A percentile compares a stretch with the other conserved stretches of the same genome.
Evolutionary conservation across 306 rosid species (phyloP).

Genomic region (Cucurbita maxima): DNA sequence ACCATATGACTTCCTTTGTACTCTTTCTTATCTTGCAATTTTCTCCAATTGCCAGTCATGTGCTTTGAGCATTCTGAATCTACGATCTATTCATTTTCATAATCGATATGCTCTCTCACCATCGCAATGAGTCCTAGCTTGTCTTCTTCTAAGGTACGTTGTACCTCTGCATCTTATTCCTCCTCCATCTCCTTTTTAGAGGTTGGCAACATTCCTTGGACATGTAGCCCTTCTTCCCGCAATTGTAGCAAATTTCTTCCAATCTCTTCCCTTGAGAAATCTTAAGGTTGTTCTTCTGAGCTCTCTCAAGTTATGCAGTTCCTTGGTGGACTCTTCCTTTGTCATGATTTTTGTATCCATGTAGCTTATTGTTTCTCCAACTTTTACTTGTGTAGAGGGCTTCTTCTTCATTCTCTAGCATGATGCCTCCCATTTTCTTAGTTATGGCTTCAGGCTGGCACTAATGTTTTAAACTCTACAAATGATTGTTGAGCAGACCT

Average conservation of each 20-base stretch:
- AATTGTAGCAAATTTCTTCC: no score
- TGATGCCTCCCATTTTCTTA: not conserved
- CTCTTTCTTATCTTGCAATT: not conserved
- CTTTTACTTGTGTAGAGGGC: not conserved
- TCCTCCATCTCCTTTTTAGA: no score
- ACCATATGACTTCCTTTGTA: not conserved
- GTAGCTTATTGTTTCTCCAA: not conserved
- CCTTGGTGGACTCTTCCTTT: not conserved
- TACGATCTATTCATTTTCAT: not conserved
- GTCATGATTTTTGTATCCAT: no score
- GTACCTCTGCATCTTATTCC: no score
- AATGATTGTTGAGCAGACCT: no score
- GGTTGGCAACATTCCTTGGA: no score
- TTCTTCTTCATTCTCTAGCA: not conserved
- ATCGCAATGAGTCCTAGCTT: not conserved
- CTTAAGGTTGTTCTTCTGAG: no score
- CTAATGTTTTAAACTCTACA: not conserved
- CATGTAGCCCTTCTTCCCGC: no score
- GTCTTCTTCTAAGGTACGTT: not conserved
- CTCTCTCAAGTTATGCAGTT: no score
- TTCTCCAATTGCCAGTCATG: not conserved
- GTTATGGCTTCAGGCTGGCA: not conserved
- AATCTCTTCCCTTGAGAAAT: no score
- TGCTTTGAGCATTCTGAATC: not conserved
- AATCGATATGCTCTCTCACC: not conserved